These are phyloP conservation scores for Candida silvicultrix DNA, from an alignment of 805 yeast species.

Conservation along the genomic window DNA sequence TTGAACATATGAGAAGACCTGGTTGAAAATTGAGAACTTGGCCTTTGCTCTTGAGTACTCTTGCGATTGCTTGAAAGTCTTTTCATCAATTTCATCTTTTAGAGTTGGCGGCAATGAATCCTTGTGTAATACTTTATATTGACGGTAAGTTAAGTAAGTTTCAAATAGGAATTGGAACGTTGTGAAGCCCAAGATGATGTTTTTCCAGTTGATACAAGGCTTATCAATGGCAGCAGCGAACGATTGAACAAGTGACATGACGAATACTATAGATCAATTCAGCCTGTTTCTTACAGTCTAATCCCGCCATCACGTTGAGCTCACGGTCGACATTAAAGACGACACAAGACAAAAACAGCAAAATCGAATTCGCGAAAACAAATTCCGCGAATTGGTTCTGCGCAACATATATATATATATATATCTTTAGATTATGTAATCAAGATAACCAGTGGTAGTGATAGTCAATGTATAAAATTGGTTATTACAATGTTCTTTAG, in stretches of 20 bases:
- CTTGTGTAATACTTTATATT: slow-evolving; percentile 56
- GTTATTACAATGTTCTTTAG: too few species aligned
- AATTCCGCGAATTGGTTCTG: too few species aligned
- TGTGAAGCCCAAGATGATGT: slow-evolving; percentile 65
- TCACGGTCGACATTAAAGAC: too few species aligned
- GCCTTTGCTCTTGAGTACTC: slow-evolving; percentile 77
- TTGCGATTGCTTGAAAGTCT: slow-evolving; percentile 72
- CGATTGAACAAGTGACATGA: slow-evolving; percentile 24
- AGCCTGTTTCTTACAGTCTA: too few species aligned
- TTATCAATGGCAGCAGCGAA: slow-evolving; percentile 52
- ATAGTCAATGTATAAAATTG: too few species aligned
- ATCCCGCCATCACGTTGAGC: too few species aligned
- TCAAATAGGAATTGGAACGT: slow-evolving; percentile 73
- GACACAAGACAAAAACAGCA: too few species aligned
- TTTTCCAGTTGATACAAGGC: slow-evolving; percentile 76
- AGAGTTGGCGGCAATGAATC: slow-evolving; percentile 63
- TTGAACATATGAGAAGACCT: slow-evolving; percentile 44
- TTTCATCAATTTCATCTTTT: slow-evolving; percentile 59
- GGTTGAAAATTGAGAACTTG: slow-evolving; percentile 53
- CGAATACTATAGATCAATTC: too few species aligned
- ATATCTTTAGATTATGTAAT: too few species aligned
- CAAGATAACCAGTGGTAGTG: too few species aligned
- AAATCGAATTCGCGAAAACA: too few species aligned
- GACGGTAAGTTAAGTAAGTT: slow-evolving; percentile 68
- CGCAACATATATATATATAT: too few species aligned